Percentiles rank a stretch among this genome's conserved stretches.
Conservation (phyloP, 106 monocot species). For the Alisma plantagoaquatica region DNA sequence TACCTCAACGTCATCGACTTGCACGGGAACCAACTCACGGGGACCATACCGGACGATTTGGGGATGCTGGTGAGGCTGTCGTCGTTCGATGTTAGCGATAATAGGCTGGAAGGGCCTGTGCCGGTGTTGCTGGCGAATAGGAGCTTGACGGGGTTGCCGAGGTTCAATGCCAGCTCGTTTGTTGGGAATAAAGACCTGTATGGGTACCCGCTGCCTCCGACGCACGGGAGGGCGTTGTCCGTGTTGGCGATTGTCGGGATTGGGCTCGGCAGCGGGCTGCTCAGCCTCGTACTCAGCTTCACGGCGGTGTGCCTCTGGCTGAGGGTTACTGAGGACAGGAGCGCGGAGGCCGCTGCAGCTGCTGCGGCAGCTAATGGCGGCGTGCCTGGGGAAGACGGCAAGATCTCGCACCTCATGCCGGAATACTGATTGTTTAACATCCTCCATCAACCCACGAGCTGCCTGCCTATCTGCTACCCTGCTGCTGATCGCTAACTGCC, state of each 20-base stretch:
- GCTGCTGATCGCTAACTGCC: background rate
- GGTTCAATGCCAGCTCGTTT: slow-evolving; percentile 61
- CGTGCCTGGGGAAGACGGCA: slow-evolving; percentile 28
- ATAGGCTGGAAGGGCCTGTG: slow-evolving; percentile 34
- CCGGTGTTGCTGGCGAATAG: slow-evolving; percentile 38
- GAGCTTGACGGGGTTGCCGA: slow-evolving; percentile 10
- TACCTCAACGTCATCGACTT: slow-evolving; percentile 83
- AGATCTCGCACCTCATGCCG: slow-evolving; percentile 49
- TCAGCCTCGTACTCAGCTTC: slow-evolving; percentile 60
- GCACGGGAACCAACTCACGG: slow-evolving; percentile 46
- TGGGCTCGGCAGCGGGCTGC: slow-evolving; percentile 49
- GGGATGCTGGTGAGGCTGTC: slow-evolving; percentile 48
- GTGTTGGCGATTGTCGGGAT: slow-evolving; percentile 60
- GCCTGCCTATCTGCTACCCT: too few relatives aligned
- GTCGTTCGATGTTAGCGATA: slow-evolving; percentile 51
- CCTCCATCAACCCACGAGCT: too few relatives aligned
- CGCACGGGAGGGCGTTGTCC: slow-evolving; percentile 26
- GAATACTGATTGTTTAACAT: slow-evolving; percentile 20
- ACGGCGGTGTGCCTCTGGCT: slow-evolving; percentile 63
- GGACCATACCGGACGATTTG: slow-evolving; percentile 44
- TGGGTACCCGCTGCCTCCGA: slow-evolving; percentile 40
- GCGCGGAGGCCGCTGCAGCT: background rate
- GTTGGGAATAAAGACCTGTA: slow-evolving; percentile 44
- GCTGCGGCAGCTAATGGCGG: too few relatives aligned
- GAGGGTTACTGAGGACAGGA: slow-evolving; percentile 23